Evolutionary conservation across 345 rosid species (phyloP).

Genomic region (Hibiscus trionum): DNA sequence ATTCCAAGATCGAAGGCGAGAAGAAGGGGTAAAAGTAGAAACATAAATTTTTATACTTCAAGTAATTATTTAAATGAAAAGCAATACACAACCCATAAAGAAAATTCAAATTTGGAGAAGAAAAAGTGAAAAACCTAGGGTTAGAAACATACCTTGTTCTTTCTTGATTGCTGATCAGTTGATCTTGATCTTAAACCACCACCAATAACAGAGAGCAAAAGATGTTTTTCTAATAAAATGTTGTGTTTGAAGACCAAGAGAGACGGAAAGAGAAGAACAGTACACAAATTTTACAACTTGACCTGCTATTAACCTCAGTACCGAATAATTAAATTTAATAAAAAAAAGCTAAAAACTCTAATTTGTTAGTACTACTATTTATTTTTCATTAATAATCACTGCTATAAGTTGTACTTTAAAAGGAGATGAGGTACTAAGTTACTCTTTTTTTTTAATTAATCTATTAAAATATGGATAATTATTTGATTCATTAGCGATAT

Average conservation of each 20-base stretch:
- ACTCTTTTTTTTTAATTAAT: too few relatives aligned
- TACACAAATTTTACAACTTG: not conserved
- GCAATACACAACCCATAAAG: not conserved
- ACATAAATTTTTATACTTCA: not conserved
- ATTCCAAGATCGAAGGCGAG: not conserved
- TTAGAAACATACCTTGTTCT: not conserved
- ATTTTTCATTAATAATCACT: not conserved
- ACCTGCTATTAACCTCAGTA: not conserved
- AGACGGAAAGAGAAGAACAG: not conserved
- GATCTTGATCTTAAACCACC: not conserved
- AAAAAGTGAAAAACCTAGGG: not conserved
- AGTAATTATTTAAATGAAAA: not conserved
- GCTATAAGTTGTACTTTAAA: not conserved
- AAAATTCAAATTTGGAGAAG: not conserved
- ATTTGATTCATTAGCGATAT: rapidly evolving
- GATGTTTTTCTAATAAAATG: not conserved
- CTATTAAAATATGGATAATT: too few relatives aligned
- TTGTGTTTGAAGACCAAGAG: not conserved
- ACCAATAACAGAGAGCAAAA: not conserved
- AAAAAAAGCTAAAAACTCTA: not conserved
- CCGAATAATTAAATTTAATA: not conserved
- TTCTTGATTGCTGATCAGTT: not conserved
- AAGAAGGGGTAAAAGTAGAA: not conserved
- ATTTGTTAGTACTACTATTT: not conserved
- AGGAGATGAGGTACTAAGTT: not conserved